A percentile compares a stretch with the other conserved stretches of the same genome.
These are phyloP conservation scores for Globisporangium carolinianum DNA, from an alignment of 352 stramenopile genomes.

Conservation along the genomic window DNA sequence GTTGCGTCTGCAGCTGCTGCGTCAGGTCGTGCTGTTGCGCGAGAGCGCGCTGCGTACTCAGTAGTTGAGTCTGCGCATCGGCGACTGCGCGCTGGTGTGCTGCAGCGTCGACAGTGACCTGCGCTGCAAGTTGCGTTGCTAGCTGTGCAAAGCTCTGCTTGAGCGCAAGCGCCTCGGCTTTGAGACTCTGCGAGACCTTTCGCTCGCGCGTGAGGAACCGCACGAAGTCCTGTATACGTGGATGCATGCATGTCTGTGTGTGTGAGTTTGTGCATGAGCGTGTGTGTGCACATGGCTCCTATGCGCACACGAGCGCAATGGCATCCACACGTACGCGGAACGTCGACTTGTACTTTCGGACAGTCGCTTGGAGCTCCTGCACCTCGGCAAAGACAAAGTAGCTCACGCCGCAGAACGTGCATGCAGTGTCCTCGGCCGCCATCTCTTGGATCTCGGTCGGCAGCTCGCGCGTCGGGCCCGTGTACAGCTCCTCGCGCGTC, in stretches of 20 bases:
- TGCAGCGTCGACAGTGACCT: conserved; percentile 21
- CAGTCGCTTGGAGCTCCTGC: conserved; percentile 58
- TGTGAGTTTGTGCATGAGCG: background rate
- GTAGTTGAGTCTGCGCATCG: conserved; percentile 15
- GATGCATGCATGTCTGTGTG: background rate
- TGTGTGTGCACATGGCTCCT: background rate
- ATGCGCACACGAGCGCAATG: no score
- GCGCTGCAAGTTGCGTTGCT: conserved; percentile 8
- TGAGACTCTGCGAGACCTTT: conserved; percentile 27
- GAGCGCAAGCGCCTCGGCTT: conserved; percentile 27
- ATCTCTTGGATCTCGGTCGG: conserved; percentile 66
- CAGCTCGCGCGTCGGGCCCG: conserved; percentile 65
- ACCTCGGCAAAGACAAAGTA: conserved; percentile 86
- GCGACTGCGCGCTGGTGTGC: conserved; percentile 4
- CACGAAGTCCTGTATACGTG: conserved; percentile 36
- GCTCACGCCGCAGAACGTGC: conserved; percentile 79
- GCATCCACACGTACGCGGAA: conserved; percentile 35
- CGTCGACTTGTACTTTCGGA: conserved; percentile 64
- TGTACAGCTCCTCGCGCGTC: conserved; percentile 17
- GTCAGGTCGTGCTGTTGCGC: conserved; percentile 16
- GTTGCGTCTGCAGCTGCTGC: conserved; percentile 17
- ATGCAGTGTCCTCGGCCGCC: conserved; percentile 60
- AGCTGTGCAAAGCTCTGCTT: conserved; percentile 32
- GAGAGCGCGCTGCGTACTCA: background rate
- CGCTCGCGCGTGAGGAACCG: conserved; percentile 64